phyloP scores from a whole-genome alignment of 2,329 filamentous ascomycete species.

The Pestalotiopsis sp. region DNA sequence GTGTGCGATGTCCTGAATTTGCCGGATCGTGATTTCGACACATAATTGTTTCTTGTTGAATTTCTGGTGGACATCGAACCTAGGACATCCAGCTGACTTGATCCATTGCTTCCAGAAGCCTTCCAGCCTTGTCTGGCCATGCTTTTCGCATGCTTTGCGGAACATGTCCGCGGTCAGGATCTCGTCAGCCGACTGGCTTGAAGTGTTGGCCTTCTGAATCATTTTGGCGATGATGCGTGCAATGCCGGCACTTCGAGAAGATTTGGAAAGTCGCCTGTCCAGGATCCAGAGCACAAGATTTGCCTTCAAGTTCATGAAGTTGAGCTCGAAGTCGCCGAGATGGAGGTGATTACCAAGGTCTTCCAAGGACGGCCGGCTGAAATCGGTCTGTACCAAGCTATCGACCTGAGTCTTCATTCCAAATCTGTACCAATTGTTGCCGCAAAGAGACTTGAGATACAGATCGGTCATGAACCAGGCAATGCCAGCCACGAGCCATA shows the following conservation, averaged over 20 bases:
- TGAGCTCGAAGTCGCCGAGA: conserved; percentile 81
- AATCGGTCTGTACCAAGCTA: conserved; percentile 77
- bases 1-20: conserved; percentile 61
- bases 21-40: conserved; percentile 87
- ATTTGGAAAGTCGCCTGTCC: conserved; percentile 87
- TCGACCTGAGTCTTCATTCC: conserved; percentile 86
- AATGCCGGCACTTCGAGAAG: conserved; percentile 81
- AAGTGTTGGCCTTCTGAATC: conserved; percentile 80
- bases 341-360: conserved; percentile 78
- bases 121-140: conserved; percentile 84
- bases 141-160: conserved; percentile 82
- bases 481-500: conserved; percentile 88
- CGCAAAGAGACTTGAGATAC: conserved; percentile 87
- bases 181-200: conserved; percentile 63
- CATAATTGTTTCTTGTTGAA: conserved; percentile 99
- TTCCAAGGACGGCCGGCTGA: conserved; percentile 79
- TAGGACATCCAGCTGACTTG: conserved; percentile 82
- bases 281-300: conserved; percentile 91
- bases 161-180: conserved; percentile 78
- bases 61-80: conserved; percentile 81
- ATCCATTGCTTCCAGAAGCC: conserved; percentile 95
- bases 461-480: conserved; percentile 94
- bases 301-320: conserved; percentile 90
- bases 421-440: conserved; percentile 93
- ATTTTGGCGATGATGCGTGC: conserved; percentile 84